Evolutionary conservation across 2,329 filamentous ascomycete genomes (phyloP).

Genomic region (Penicillium rolfsii): DNA sequence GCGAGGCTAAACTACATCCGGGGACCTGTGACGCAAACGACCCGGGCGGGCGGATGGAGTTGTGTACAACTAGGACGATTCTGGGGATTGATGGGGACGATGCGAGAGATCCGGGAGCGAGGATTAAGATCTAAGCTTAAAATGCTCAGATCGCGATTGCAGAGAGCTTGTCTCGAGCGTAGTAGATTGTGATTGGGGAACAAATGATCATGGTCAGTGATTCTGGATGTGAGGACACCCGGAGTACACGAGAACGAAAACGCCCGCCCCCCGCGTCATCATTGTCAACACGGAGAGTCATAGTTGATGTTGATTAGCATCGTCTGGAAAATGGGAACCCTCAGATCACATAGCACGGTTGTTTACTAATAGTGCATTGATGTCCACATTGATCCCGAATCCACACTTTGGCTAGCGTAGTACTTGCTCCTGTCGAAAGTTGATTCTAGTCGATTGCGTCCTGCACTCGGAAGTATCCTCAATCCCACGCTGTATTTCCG

Average conservation of each 20-base stretch:
- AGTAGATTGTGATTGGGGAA: neutral
- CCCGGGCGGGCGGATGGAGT: neutral
- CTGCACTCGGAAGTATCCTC: slow-evolving; percentile 31
- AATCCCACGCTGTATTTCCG: slow-evolving; percentile 26
- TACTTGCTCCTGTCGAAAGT: slow-evolving; percentile 6
- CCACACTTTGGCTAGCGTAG: slow-evolving; percentile 15
- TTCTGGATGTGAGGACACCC: neutral
- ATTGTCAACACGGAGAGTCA: neutral
- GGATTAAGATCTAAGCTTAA: slow-evolving; percentile 11
- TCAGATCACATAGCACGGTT: neutral
- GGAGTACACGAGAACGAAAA: neutral
- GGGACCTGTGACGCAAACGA: slow-evolving; percentile 32
- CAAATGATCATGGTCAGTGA: neutral
- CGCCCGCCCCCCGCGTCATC: neutral
- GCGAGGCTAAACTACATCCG: slow-evolving; percentile 31
- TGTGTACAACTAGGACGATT: neutral
- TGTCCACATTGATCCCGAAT: neutral
- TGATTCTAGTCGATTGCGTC: neutral
- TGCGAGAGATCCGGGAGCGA: neutral
- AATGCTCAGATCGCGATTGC: neutral
- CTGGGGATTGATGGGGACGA: neutral
- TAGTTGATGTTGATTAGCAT: neutral
- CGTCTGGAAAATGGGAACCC: no score
- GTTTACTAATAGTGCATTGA: neutral
- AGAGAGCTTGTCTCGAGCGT: neutral